phyloP scores from a whole-genome alignment of 495 filamentous ascomycete species.

The Astrocystis sublimbata region DNA sequence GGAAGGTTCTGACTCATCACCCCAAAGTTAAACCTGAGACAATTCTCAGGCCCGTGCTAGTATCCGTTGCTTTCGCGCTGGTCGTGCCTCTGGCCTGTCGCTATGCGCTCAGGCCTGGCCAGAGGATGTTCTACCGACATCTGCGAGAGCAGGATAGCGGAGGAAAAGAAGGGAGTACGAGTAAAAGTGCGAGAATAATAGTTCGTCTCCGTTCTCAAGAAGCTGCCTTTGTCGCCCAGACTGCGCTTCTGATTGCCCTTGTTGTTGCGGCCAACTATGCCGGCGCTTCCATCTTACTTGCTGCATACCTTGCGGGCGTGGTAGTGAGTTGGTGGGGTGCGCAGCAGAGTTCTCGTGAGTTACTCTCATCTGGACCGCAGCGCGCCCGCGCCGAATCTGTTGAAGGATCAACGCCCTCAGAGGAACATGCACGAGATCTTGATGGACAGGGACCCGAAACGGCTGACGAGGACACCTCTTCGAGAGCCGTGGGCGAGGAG shows the following conservation, averaged over 20 bases:
- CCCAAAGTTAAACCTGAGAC: slow-evolving; percentile 35
- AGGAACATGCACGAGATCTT: background rate
- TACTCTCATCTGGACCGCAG: background rate
- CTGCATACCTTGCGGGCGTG: slow-evolving; percentile 68
- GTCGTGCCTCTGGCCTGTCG: slow-evolving; percentile 47
- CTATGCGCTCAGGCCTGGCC: slow-evolving; percentile 43
- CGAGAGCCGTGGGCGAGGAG: background rate
- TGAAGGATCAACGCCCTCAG: background rate
- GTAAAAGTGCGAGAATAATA: background rate
- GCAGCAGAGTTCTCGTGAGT: background rate
- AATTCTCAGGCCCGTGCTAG: slow-evolving; percentile 59
- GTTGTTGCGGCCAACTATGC: slow-evolving; percentile 61
- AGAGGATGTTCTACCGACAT: slow-evolving; percentile 1
- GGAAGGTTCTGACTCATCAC: background rate
- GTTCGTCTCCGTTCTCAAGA: slow-evolving; percentile 17
- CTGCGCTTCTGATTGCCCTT: slow-evolving; percentile 50
- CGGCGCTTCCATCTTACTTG: slow-evolving; percentile 69
- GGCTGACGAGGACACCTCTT: background rate
- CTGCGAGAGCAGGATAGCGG: slow-evolving; percentile 18
- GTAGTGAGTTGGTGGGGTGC: slow-evolving; percentile 54
- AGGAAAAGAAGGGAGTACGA: slow-evolving; percentile 20
- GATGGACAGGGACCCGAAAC: background rate
- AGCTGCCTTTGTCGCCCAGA: slow-evolving; percentile 44
- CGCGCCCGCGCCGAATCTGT: background rate
- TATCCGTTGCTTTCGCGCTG: slow-evolving; percentile 58